Conservation (phyloP, 2,329 filamentous ascomycete genomes). For the Claviceps quebecensis region DNA sequence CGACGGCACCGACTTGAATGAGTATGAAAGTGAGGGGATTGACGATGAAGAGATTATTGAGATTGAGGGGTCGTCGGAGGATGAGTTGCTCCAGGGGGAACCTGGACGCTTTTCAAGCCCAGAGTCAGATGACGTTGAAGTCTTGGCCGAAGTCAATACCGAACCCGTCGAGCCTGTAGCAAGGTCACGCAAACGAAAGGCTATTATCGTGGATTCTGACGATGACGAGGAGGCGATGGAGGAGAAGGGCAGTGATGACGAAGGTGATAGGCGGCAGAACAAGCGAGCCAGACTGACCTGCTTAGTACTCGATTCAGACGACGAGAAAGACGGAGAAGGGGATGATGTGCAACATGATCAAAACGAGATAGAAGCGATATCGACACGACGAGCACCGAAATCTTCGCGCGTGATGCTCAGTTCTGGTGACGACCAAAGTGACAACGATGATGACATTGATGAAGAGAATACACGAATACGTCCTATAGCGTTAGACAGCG, state of each 20-base stretch:
- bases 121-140: constrained; percentile 5
- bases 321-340: not conserved
- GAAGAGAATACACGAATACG: constrained; percentile 2
- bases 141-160: not conserved
- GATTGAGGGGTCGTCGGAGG: constrained; percentile 7
- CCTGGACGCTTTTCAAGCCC: constrained; percentile 3
- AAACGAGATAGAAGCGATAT: not conserved
- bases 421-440: constrained; percentile 5
- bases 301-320: constrained; percentile 3
- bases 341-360: not conserved
- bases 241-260: constrained; percentile 13
- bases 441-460: not conserved
- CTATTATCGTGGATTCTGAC: constrained; percentile 16
- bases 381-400: not conserved
- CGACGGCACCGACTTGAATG: constrained; percentile 10
- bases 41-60: constrained; percentile 21
- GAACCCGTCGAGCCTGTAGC: constrained; percentile 3
- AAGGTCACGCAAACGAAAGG: constrained; percentile 14
- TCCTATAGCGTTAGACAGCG: constrained; percentile 2
- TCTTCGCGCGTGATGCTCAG: not conserved
- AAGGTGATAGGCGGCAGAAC: constrained; percentile 1
- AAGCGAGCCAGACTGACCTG: not conserved
- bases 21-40: constrained; percentile 27
- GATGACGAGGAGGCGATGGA: constrained; percentile 13
- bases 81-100: constrained; percentile 1